Evolutionary conservation across 2,329 filamentous ascomycete genomes (phyloP), one percentile per base, ranked within the genome.

Genomic region (Neonectria punicea): DNA sequence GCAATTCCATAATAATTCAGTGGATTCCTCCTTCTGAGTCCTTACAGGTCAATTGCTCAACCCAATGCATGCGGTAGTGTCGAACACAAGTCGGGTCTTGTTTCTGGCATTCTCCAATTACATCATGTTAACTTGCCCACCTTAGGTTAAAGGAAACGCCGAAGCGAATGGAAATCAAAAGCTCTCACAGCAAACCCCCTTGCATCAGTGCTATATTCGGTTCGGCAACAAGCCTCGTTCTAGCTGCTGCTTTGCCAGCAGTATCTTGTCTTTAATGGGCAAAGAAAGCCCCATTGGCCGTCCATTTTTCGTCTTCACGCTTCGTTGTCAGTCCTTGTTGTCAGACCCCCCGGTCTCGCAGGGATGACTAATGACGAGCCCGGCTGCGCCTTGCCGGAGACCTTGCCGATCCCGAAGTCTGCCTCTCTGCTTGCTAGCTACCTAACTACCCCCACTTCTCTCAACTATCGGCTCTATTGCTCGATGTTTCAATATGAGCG

Each of bases 401-500:
- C 22, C 11, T 63, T 44, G 50, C 55, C 61, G 61, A 63, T n/a
- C 47, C 36, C 18, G 34, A 39, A 34, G 49, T 43, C 58, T 53
- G 41, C 28, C 28, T 55, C 22, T 20, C 18, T 32, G 4, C 49
- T 34, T 34, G 25, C 36, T 36, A 10, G 32, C n/a, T 4, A 4
- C n/a, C 47, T 25, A 25, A 25, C 25, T 25, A 25, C 25, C 25
- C 28, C 49, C 49, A 51, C 46, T 34, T 34, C 36, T 32, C 53
- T 41, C 18, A 5, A 36, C n/a, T 49, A 49, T 32, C 18, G 44
- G 44, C 34, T 47, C 28, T 53, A 43, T 47, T 8, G 18, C 53
- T 25, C 14, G 20, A 34, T 28, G 28, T 28, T 16, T 41, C 60
- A 71, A 36, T 4, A 82, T 82, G 80, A 68, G 76, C 13, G 74